phyloP scores from a whole-genome alignment of 495 filamentous ascomycete species.

The Bathelium albidoporum region DNA sequence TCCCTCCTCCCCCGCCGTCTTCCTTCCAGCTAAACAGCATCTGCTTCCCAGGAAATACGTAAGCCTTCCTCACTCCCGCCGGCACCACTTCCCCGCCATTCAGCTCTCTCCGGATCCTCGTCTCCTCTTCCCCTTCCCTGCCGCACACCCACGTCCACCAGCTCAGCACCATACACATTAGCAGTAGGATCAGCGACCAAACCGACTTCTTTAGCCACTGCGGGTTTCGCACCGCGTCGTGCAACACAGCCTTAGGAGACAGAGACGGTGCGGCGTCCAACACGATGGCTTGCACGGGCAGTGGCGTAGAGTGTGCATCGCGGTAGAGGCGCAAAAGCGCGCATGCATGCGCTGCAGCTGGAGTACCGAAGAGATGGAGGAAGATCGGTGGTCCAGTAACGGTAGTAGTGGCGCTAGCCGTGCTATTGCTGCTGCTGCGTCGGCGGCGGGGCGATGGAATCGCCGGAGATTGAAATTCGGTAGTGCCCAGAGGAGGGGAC shows the following conservation, averaged over 20 bases:
- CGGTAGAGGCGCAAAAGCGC: conserved; percentile 11
- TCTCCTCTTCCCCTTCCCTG: background rate
- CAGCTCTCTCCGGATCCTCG: conserved; percentile 8
- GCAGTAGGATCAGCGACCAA: background rate
- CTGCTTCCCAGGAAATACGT: conserved; percentile 13
- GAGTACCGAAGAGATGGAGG: conserved; percentile 11
- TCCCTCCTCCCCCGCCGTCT: background rate
- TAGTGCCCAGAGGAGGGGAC: background rate
- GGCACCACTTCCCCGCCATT: conserved; percentile 9
- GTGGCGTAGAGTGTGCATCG: background rate
- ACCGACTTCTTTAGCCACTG: background rate
- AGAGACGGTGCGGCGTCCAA: conserved; percentile 10
- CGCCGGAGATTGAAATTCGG: background rate
- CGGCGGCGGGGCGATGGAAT: background rate
- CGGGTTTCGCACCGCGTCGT: background rate
- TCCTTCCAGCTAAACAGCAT: conserved; percentile 18
- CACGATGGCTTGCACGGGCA: conserved; percentile 10
- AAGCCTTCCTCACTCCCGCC: conserved; percentile 8
- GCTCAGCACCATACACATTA: conserved; percentile 7
- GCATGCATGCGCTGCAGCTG: conserved; percentile 11
- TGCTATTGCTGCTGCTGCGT: too few species aligned
- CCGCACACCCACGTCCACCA: conserved; percentile 1
- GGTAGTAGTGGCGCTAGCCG: too few species aligned
- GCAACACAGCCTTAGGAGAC: background rate
- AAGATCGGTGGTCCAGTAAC: too few species aligned